Evolutionary conservation across 192 early-diverging fungal genomes (phyloP).

Genomic region (Coemansia sp.): DNA sequence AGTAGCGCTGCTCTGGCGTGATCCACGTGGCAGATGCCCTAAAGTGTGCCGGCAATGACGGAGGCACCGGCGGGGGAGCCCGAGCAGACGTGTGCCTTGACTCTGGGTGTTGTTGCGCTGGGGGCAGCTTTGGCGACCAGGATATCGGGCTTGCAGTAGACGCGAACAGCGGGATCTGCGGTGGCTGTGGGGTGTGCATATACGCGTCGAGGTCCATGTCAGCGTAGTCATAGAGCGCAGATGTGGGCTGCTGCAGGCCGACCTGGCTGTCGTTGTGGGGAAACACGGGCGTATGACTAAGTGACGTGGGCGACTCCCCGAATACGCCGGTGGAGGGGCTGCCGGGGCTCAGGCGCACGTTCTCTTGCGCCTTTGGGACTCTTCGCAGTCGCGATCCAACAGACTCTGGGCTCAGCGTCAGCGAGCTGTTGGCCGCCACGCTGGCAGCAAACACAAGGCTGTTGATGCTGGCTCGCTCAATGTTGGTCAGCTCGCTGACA

Average conservation of each 20-base stretch:
- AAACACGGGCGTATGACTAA: slow-evolving; percentile 1
- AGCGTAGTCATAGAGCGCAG: slow-evolving; percentile 27
- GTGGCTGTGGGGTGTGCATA: slow-evolving; percentile 15
- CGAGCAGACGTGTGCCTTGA: neutral
- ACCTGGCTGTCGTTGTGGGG: neutral
- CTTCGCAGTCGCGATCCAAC: slow-evolving; percentile 44
- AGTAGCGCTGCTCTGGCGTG: slow-evolving; percentile 47
- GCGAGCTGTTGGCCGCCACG: slow-evolving; percentile 32
- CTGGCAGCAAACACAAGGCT: slow-evolving; percentile 44
- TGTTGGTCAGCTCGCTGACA: slow-evolving; percentile 40
- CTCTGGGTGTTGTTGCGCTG: neutral
- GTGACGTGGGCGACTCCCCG: slow-evolving; percentile 2
- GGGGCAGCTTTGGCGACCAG: slow-evolving; percentile 9
- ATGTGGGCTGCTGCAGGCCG: slow-evolving; percentile 8
- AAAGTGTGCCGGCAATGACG: slow-evolving; percentile 24
- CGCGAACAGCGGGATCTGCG: slow-evolving; percentile 13
- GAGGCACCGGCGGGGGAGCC: slow-evolving; percentile 9
- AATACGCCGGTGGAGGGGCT: neutral
- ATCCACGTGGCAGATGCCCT: slow-evolving; percentile 40
- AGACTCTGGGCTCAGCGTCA: slow-evolving; percentile 41
- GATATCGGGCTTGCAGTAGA: slow-evolving; percentile 25
- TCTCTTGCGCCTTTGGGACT: slow-evolving; percentile 37
- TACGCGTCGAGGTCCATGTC: slow-evolving; percentile 17
- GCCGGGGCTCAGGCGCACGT: slow-evolving; percentile 6
- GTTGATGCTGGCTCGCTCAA: slow-evolving; percentile 32